Percentiles rank a stretch among this genome's conserved stretches.
Conservation (phyloP, 2,329 filamentous ascomycete species). For the Epichloe uncinata region DNA sequence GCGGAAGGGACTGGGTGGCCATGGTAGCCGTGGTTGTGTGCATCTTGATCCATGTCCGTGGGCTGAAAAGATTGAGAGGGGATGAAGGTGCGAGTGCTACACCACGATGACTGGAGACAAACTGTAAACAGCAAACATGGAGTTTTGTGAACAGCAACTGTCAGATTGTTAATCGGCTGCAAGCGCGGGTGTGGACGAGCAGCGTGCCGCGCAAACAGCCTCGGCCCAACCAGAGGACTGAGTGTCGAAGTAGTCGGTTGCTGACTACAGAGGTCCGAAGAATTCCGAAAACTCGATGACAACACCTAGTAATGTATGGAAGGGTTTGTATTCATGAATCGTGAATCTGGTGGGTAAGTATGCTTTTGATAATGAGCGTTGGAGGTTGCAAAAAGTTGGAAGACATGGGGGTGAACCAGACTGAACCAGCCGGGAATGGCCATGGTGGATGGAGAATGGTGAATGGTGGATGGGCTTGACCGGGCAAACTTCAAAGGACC, state of each 20-base stretch:
- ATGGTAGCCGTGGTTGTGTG: conserved; percentile 12
- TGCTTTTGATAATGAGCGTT: not conserved
- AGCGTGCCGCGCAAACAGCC: not conserved
- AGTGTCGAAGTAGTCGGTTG: too few relatives aligned
- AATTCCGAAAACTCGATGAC: not conserved
- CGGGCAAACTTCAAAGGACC: not conserved
- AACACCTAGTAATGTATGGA: too few relatives aligned
- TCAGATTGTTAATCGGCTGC: too few relatives aligned
- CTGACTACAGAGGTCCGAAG: not conserved
- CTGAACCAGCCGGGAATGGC: not conserved
- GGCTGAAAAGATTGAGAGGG: not conserved
- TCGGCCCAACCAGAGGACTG: not conserved
- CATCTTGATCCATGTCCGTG: conserved; percentile 17
- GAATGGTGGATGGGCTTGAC: not conserved
- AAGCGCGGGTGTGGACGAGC: not conserved
- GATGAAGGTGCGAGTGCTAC: too few relatives aligned
- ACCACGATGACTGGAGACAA: too few relatives aligned
- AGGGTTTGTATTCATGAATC: too few relatives aligned
- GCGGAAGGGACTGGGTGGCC: conserved; percentile 20
- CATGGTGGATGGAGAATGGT: not conserved
- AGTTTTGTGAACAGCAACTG: too few relatives aligned
- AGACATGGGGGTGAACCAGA: not conserved
- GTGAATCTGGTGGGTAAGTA: not conserved
- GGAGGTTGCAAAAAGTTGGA: not conserved
- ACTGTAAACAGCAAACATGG: too few relatives aligned